Evolutionary conservation across 164 flowering plant species (phyloP), one percentile per base, ranked within the genome.

Genomic region (Chloranthus sessilifolius): DNA sequence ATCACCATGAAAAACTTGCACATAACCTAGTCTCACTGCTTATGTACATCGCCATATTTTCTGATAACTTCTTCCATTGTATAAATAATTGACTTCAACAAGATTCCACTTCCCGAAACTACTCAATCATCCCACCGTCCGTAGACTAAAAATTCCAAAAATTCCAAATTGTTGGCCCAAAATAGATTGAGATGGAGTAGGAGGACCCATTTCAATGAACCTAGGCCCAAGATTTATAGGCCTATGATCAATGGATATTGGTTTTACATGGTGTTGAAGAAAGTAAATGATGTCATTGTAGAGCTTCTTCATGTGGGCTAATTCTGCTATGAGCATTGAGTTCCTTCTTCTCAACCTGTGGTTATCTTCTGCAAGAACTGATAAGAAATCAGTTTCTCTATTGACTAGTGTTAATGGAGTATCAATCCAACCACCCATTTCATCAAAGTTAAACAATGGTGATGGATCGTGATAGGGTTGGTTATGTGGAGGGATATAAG

Each of bases 231-330:
- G 38, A 37, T 29, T 34, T 5, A 38, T 37, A 40, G 42, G 20
- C 59, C 61, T 61, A 39, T 44, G 69, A 12, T 62, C 62, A 26
- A 24, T 22, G 15, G 65, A 38, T 24, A 59, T 50, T 16, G 79
- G 68, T 41, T 56, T 68, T 5, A 75, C 86, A 66, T 80, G 78
- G 59, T 75, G 71, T 27, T 80, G 81, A 1, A 80, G 60, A 56
- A 80, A 80, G 67, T 69, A 80, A 43, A 80, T 69, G 4, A 80
- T 80, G 63, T 77, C 86, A 58, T 75, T 73, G 70, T 80, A 80
- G 26, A 80, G 76, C 57, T 49, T 75, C 66, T 71, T 77, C 86
- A 80, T 77, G 70, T 77, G 80, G 20, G 72, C 23, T 9, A 80
- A 73, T 52, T 80, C 82, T 12, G 86, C 75, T 36, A 77, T 16